phyloP scores from a whole-genome alignment of 2,329 filamentous ascomycete species.

The Aspergillus piperis region DNA sequence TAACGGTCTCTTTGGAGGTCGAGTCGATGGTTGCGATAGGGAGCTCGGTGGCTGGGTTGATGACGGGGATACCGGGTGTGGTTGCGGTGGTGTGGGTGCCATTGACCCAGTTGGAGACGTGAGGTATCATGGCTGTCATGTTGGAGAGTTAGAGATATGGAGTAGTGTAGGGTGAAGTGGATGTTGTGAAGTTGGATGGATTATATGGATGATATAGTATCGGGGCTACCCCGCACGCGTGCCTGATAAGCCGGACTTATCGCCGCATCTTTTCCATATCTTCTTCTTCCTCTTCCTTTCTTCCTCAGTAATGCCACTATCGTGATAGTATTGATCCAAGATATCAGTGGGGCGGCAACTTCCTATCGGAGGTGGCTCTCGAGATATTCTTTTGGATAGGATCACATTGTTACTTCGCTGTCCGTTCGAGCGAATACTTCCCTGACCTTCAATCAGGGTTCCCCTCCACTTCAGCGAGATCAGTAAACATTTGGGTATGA shows the following conservation, averaged over 20 bases:
- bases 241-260: conserved; percentile 6
- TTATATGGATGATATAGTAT: not conserved
- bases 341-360: not conserved
- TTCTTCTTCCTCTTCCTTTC: no score
- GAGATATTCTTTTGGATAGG: not conserved
- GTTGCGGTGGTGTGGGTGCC: conserved; percentile 24
- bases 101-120: conserved; percentile 36
- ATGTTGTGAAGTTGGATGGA: not conserved
- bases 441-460: not conserved
- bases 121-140: conserved; percentile 19
- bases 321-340: not conserved
- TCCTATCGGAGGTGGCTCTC: not conserved
- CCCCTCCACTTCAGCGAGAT: not conserved
- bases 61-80: conserved; percentile 21
- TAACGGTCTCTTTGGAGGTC: conserved; percentile 54
- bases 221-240: not conserved
- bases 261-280: not conserved
- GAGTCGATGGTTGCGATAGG: conserved; percentile 53
- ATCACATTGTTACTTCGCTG: not conserved
- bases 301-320: no score
- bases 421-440: not conserved
- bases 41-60: conserved; percentile 35
- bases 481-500: not conserved
- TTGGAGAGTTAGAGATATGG: not conserved
- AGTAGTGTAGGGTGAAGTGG: no score